Percentiles rank a stretch among this genome's conserved stretches.
Conservation (phyloP, 768 basidiomycete species). For the Leccinum variicolor region DNA sequence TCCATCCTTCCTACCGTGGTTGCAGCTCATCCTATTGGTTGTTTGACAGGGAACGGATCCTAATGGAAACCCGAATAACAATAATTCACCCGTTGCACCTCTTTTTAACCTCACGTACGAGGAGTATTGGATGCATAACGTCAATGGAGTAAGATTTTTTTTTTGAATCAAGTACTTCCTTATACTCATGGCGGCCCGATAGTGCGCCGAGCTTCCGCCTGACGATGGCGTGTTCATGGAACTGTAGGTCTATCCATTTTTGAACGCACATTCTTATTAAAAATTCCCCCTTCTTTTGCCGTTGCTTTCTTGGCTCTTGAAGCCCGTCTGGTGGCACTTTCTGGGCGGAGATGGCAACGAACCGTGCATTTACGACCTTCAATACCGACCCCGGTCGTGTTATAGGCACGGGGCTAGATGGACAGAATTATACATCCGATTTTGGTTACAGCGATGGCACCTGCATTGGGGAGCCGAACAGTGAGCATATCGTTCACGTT, state of each 20-base stretch:
- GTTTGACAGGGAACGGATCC: constrained; percentile 2
- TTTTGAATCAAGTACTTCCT: neutral
- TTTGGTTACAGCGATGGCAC: neutral
- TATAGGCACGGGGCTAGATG: constrained; percentile 3
- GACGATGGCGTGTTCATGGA: neutral
- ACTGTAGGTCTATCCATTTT: constrained; percentile 5
- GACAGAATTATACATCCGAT: neutral
- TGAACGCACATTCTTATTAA: neutral
- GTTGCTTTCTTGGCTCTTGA: neutral
- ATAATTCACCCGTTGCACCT: neutral
- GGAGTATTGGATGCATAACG: constrained; percentile 7
- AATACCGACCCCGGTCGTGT: neutral
- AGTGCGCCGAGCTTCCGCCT: constrained; percentile 6
- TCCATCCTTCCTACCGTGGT: neutral
- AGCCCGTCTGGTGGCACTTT: neutral
- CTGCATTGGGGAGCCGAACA: constrained; percentile 7
- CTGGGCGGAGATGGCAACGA: constrained; percentile 2
- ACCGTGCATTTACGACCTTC: neutral
- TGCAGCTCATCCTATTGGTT: neutral
- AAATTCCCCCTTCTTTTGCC: neutral
- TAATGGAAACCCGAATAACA: neutral
- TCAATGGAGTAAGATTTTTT: neutral
- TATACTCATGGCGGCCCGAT: neutral
- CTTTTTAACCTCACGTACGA: neutral
- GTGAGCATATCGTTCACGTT: constrained; percentile 3